Evolutionary conservation across 176 grass and related monocot species (phyloP), one percentile per base, ranked within the genome.

Genomic region (Phoenix roebelenii): DNA sequence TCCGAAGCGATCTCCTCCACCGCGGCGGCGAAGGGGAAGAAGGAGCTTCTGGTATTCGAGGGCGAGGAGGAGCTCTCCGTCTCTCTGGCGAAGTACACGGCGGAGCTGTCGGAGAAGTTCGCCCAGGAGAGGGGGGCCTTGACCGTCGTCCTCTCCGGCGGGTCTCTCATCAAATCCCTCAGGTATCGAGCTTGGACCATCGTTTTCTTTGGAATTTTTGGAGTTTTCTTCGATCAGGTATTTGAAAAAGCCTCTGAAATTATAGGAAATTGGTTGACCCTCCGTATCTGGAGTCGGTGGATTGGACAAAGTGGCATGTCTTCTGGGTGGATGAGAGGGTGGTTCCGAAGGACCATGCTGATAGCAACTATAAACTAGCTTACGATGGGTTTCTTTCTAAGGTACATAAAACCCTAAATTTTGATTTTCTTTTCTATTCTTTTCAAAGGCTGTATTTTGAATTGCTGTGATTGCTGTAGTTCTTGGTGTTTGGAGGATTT

Each of bases 261-360:
- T 15, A 39, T 60, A 88, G 89, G 74, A 82, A 88, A 62, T 50
- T 94, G 49, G 52, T 68, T 3, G 81, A 84, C 67, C 22, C 77
- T 16, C 74, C 77, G 49, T 79, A 85, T 60, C 56, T 73, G 61
- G 76, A 79, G 22, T 63, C 68, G 23, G 67, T 88, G 63, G 77
- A 88, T 39, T 94, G 84, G 89, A 72, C 68, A 63, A 94, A 76
- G 25, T 94, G 89, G 80, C 67, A 88, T 18, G 55, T 94, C 14
- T 85, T 94, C 67, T 88, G 80, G 80, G 77, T 79, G 54, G 89
- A 94, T 49, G 89, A 94, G 59, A 66, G 89, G 63, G 84, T 83
- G 23, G 81, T 94, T 23, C 74, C 72, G 1, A 88, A 95, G 68
- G 69, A 76, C 58, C 78, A 95, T 22, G 68, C 52, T 5, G 84